phyloP scores from a whole-genome alignment of 345 rosid genomes.

The Eucalyptus erythrocorys region DNA sequence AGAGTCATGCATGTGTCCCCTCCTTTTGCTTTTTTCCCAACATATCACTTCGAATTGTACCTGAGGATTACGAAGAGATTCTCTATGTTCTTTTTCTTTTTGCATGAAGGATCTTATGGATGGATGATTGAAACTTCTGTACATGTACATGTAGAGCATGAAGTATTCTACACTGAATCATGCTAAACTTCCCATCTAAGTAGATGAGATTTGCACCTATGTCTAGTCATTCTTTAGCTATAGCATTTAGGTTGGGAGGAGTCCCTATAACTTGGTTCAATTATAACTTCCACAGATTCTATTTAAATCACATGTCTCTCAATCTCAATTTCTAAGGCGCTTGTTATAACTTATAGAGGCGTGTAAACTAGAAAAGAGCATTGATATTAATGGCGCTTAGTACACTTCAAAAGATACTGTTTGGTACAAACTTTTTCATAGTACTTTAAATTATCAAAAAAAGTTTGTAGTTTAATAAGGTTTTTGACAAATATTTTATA shows the following conservation, averaged over 20 bases:
- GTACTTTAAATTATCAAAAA: not conserved
- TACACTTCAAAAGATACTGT: not conserved
- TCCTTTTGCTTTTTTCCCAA: not conserved
- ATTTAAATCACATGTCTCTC: not conserved
- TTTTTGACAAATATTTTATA: not conserved
- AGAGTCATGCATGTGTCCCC: not conserved
- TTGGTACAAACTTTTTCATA: not conserved
- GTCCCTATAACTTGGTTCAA: not conserved
- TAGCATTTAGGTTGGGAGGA: not conserved
- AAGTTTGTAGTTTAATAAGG: not conserved
- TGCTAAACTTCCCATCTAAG: not conserved
- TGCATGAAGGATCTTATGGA: not conserved
- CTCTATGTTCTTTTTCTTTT: not conserved
- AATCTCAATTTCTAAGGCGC: not conserved
- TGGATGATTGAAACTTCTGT: not conserved
- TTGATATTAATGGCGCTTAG: not conserved
- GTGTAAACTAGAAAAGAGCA: not conserved
- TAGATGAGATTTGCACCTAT: not conserved
- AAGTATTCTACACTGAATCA: not conserved
- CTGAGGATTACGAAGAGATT: not conserved
- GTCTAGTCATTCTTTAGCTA: not conserved
- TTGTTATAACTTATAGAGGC: accelerated
- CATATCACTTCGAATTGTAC: not conserved
- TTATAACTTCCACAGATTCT: not conserved
- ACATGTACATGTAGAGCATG: not conserved